Conservation (phyloP, 345 rosid genomes). For the Noccaea caerulescens region DNA sequence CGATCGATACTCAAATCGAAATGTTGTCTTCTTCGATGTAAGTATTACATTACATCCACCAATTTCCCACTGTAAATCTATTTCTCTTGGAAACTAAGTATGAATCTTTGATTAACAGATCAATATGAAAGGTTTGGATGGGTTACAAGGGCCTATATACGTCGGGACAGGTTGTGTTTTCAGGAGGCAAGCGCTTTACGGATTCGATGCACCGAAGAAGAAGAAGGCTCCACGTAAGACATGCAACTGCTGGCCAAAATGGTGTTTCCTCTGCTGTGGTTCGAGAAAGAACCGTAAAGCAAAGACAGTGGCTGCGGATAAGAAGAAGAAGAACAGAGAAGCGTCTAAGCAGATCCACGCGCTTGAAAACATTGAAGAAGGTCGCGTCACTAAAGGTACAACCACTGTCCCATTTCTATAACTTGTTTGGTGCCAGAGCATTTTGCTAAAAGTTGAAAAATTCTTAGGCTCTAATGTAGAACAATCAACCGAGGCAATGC, state of each 20-base stretch:
- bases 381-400: conserved; percentile 40
- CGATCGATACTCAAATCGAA: conserved; percentile 95
- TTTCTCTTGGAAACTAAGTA: conserved; percentile 46
- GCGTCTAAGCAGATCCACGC: conserved; percentile 97
- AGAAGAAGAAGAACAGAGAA: conserved; percentile 80
- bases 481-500: conserved; percentile 63
- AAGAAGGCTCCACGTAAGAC: conserved; percentile 91
- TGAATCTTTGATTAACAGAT: conserved; percentile 57
- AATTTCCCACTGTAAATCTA: conserved; percentile 5
- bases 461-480: conserved; percentile 50
- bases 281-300: conserved; percentile 75
- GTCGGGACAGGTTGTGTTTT: conserved; percentile 99
- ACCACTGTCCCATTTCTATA: conserved; percentile 21
- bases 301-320: conserved; percentile 58
- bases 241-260: conserved; percentile 98
- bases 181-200: conserved; percentile 94
- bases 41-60: conserved; percentile 31
- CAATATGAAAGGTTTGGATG: conserved; percentile 98
- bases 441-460: conserved; percentile 45
- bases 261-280: conserved; percentile 82
- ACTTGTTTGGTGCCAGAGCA: not conserved
- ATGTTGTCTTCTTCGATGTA: conserved; percentile 98
- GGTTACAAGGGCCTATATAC: conserved; percentile 96
- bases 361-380: conserved; percentile 91
- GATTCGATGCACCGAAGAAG: conserved; percentile 81